Evolutionary conservation across 148 eudicot genomes (phyloP), one percentile per base, ranked within the genome.

Genomic region (Hydrangea macrophylla): DNA sequence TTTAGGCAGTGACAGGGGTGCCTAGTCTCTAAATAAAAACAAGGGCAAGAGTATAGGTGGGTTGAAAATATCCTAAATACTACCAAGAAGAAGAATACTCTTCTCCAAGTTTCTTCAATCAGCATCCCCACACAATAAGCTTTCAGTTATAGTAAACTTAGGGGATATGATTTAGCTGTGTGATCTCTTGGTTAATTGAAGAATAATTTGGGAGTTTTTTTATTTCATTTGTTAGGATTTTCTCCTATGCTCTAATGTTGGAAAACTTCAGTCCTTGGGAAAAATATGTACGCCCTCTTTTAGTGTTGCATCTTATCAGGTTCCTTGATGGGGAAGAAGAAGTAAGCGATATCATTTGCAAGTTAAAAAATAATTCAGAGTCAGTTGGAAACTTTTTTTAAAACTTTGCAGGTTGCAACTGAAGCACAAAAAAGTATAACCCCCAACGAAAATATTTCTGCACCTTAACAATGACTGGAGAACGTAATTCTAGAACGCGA

Each of bases 391-490:
- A 2, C 8, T 18, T n/a, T 18, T n/a, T 35, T 54, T 10, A 18
- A 8, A 24, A 40, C 12, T 56, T 25, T 7, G 18, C 8, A 36
- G 22, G 28, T 22, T 54, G 42, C 58, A 28, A 35, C 12, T 65
- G 24, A 65, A 54, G 22, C 17, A 25, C 64, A 28, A 6, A 27
- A 1, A 59, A 42, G 42, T 8, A 58, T 30, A 33, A n/a, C 39
- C 13, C n/a, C 23, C 40, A 31, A 62, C 3, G 13, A 35, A 30
- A 1, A 30, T 9, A 59, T 13, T 32, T 31, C 42, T 69, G 28
- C 81, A 91, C 99, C 97, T 87, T 90, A 30, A 94, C 95, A 72
- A 87, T 83, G 58, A 94, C 72, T 9, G 99, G 97, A 69, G 99
- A 90, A 67, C 99, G 96, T 56, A 94, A 80, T 80, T 89, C 99